A percentile compares a stretch with the other conserved stretches of the same genome.
Evolutionary conservation across 2,329 filamentous ascomycete genomes (phyloP).

Genomic region (Epicoccum sorghinum): DNA sequence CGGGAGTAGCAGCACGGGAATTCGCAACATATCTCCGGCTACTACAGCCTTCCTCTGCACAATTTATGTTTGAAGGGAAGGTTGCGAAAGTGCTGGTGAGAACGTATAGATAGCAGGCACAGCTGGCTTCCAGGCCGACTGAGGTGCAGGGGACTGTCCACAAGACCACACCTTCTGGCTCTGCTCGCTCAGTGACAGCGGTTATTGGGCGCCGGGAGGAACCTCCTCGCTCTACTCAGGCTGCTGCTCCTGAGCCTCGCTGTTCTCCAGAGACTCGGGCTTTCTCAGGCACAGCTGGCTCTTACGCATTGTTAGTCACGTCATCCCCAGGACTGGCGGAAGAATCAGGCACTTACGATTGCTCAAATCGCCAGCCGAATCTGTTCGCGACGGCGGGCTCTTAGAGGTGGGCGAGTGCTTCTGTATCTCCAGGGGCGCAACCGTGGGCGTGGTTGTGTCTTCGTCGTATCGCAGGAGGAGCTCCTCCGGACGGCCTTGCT

Average conservation of each 20-base stretch:
- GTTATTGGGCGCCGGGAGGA: slow-evolving; percentile 50
- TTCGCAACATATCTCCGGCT: slow-evolving; percentile 72
- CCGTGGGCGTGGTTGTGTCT: slow-evolving; percentile 69
- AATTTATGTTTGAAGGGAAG: slow-evolving; percentile 84
- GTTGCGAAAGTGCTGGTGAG: slow-evolving; percentile 75
- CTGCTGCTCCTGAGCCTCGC: slow-evolving; percentile 23
- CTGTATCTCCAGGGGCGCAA: slow-evolving; percentile 84
- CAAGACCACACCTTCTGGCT: slow-evolving; percentile 75
- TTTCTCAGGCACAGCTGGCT: slow-evolving; percentile 22
- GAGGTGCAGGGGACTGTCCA: slow-evolving; percentile 61
- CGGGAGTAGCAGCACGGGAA: slow-evolving; percentile 80
- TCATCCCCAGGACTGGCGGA: slow-evolving; percentile 16
- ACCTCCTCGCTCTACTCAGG: slow-evolving; percentile 12
- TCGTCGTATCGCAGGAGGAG: slow-evolving; percentile 74
- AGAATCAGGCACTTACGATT: slow-evolving; percentile 40
- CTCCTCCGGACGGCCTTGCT: slow-evolving; percentile 75
- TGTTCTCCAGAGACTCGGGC: slow-evolving; percentile 26
- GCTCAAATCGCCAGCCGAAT: slow-evolving; percentile 70
- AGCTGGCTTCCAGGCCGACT: slow-evolving; percentile 65
- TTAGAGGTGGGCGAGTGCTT: slow-evolving; percentile 66
- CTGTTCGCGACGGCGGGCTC: slow-evolving; percentile 58
- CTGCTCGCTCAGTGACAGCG: slow-evolving; percentile 79
- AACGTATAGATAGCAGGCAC: slow-evolving; percentile 79
- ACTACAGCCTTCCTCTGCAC: slow-evolving; percentile 87
- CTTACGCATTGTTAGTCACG: slow-evolving; percentile 18